Base-by-base conservation (phyloP, 2,329 filamentous ascomycete genomes). In the Cladosporium halotolerans region DNA sequence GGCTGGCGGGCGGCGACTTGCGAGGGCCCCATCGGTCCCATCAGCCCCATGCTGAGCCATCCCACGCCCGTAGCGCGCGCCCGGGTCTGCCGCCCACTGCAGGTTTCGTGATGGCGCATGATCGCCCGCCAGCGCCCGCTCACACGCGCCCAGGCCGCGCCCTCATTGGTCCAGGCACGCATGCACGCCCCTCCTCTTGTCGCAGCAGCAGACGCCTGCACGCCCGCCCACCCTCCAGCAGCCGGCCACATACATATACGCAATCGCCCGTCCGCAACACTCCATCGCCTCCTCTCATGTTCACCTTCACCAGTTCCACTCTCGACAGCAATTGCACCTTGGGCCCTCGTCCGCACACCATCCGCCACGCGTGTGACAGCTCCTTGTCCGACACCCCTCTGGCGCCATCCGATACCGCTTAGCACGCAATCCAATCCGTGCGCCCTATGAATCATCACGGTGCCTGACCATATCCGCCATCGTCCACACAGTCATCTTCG, bases 381-480 rank as follows among this genome's bases (percentile, higher is more conserved):
- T 28, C 23, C 23, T 28, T 5, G 16, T 47, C 43, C 47, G 36
- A 42, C 45, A 53, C 51, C 46, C 50, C 41, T 33, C 33, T 18
- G 43, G 45, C 42, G 39, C 42, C 39, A 44, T 16, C 48, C 42
- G n/a, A 42, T 49, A 53, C 50, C 52, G 43, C 54, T 36, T 53
- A 56, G 54, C 56, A 58, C 56, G 56, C 56, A 47, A 58, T 57
- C 54, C 56, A 47, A 58, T 57, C 56, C 56, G 54, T 58, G 56
- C 56, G 34, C 52, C 43, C 13, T 50, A 54, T 56, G 56, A 58
- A 51, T 58, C 56, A 58, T 54, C 53, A 54, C 32, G 50, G 39
- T 51, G 47, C 47, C 47, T 51, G 40, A 51, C 47, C 40, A 51
- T 44, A 51, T 51, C 47, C 9, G 43, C 32, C 47, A 38, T 13